Evolutionary conservation across 352 stramenopile genomes (phyloP).

Genomic region (Blastocystis sp.): DNA sequence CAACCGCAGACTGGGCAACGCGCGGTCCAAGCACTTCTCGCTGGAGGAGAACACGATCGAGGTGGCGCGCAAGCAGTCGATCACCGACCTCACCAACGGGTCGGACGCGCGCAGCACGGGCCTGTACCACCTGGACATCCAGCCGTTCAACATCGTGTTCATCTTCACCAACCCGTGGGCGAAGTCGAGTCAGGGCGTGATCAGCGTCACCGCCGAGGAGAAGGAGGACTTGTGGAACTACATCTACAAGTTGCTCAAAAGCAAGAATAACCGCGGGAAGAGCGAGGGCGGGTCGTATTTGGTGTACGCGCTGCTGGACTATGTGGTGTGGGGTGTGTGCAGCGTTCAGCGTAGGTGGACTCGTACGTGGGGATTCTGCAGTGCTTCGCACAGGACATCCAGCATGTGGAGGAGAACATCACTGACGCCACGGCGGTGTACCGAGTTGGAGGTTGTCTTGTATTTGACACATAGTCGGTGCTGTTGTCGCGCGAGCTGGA

Average conservation of each 20-base stretch:
- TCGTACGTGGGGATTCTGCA: constrained; percentile 50
- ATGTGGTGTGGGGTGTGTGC: neutral
- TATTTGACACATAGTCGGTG: neutral
- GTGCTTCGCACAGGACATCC: constrained; percentile 57
- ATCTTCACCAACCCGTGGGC: constrained; percentile 62
- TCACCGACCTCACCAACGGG: constrained; percentile 7
- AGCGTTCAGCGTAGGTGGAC: constrained; percentile 23
- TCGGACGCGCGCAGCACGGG: neutral
- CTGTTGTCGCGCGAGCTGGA: constrained; percentile 58
- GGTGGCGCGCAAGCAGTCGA: constrained; percentile 10
- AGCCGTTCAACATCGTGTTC: constrained; percentile 54
- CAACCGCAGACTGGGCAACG: too few relatives aligned
- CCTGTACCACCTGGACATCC: constrained; percentile 13
- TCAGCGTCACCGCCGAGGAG: constrained; percentile 29
- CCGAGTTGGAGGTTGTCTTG: neutral
- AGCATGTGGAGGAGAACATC: constrained; percentile 33
- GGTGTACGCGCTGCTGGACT: constrained; percentile 62
- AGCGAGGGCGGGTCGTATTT: constrained; percentile 48
- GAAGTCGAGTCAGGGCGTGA: constrained; percentile 37
- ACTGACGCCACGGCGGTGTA: constrained; percentile 2
- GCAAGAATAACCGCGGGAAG: constrained; percentile 47
- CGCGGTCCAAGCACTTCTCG: neutral
- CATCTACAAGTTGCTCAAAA: constrained; percentile 29
- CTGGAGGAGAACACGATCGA: neutral
- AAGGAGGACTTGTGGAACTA: constrained; percentile 60